Conservation (phyloP, 371 early-diverging fungal species). For the Smittium culicis region DNA sequence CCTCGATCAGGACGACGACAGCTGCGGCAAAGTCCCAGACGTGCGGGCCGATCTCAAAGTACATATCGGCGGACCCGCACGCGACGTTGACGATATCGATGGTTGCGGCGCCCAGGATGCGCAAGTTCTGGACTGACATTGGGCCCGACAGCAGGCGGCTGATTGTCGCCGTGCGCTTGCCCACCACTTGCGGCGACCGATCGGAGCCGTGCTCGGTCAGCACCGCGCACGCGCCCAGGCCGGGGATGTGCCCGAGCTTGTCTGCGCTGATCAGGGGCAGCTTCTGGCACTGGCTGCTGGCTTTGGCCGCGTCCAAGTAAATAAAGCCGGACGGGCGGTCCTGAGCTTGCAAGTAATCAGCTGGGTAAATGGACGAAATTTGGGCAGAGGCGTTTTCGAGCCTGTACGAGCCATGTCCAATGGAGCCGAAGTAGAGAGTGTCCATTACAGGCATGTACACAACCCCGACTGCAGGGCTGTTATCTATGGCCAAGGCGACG, state of each 20-base stretch:
- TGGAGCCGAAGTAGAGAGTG: slow-evolving; percentile 40
- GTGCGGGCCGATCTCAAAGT: slow-evolving; percentile 80
- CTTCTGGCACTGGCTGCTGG: slow-evolving; percentile 19
- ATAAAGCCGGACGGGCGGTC: no score
- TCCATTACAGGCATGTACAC: slow-evolving; percentile 77
- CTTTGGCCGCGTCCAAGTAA: no score
- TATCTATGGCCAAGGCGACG: slow-evolving; percentile 61
- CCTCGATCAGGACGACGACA: slow-evolving; percentile 50
- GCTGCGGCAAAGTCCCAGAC: slow-evolving; percentile 71
- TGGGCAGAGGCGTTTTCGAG: neutral
- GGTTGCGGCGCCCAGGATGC: slow-evolving; percentile 69
- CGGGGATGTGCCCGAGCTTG: slow-evolving; percentile 39
- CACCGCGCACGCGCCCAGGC: slow-evolving; percentile 52
- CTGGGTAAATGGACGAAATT: neutral
- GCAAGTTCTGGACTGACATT: slow-evolving; percentile 53
- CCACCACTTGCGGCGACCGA: slow-evolving; percentile 40
- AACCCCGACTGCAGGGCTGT: slow-evolving; percentile 71
- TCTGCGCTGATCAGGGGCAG: slow-evolving; percentile 42
- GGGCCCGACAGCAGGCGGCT: slow-evolving; percentile 27
- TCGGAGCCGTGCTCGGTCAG: slow-evolving; percentile 75
- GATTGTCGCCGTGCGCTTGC: slow-evolving; percentile 51
- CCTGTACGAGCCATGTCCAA: slow-evolving; percentile 19
- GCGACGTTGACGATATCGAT: slow-evolving; percentile 66
- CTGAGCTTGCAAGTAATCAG: neutral
- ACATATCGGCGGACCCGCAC: slow-evolving; percentile 67